These are phyloP conservation scores for Viridothelium virens DNA, from an alignment of 495 filamentous ascomycete genomes.

Conservation along the genomic window DNA sequence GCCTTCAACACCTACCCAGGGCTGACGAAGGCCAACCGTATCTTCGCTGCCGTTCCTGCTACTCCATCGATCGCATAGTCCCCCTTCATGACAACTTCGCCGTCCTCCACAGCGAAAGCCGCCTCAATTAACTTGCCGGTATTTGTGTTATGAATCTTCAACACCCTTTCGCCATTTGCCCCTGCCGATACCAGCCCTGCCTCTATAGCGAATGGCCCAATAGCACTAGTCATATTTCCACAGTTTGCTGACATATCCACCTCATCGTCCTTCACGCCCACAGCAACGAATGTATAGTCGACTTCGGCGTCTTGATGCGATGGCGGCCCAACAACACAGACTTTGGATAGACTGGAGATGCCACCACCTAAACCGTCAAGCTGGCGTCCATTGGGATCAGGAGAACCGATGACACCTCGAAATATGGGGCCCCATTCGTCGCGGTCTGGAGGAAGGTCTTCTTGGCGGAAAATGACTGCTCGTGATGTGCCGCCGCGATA, in stretches of 20 bases:
- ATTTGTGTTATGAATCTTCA: conserved; percentile 50
- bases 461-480: conserved; percentile 53
- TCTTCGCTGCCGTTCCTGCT: conserved; percentile 47
- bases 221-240: conserved; percentile 62
- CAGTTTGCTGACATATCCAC: conserved; percentile 65
- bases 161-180: conserved; percentile 27
- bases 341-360: conserved; percentile 60
- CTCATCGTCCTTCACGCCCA: conserved; percentile 50
- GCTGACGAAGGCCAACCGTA: conserved; percentile 56
- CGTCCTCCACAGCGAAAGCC: conserved; percentile 45
- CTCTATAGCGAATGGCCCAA: conserved; percentile 61
- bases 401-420: conserved; percentile 54
- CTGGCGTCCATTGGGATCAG: conserved; percentile 61
- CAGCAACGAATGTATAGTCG: conserved; percentile 65
- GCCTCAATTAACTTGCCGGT: conserved; percentile 39
- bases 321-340: conserved; percentile 53
- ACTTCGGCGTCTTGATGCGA: conserved; percentile 49
- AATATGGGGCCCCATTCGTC: conserved; percentile 53
- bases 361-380: conserved; percentile 67
- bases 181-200: conserved; percentile 39
- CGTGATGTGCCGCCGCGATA: conserved; percentile 68
- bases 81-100: conserved; percentile 45
- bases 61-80: conserved; percentile 63
- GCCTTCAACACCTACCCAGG: conserved; percentile 37
- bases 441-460: conserved; percentile 44